Conservation (phyloP, 768 basidiomycete species). For the Rhodotorula graminis region DNA sequence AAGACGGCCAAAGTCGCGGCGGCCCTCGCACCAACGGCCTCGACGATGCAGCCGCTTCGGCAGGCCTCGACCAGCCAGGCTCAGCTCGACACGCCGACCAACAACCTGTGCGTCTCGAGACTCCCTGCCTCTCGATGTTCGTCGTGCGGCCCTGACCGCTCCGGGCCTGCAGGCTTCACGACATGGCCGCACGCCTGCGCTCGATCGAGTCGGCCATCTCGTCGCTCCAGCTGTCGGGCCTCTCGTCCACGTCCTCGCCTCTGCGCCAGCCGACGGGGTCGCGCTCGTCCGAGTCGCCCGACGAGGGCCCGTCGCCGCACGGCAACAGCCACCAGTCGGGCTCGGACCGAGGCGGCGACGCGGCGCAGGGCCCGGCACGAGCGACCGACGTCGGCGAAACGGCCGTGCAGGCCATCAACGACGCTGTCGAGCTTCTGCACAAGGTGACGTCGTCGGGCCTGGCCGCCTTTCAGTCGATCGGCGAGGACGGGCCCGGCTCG, state of each 20-base stretch:
- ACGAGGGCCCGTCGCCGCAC: neutral
- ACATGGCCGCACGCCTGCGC: constrained; percentile 7
- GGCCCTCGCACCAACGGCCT: neutral
- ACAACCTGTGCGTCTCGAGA: too few relatives aligned
- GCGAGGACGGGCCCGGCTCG: neutral
- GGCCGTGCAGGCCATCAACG: constrained; percentile 5
- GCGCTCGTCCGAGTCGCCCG: neutral
- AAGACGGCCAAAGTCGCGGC: neutral
- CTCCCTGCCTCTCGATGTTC: too few relatives aligned
- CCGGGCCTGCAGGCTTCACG: neutral
- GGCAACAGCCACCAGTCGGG: too few relatives aligned
- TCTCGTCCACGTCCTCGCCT: neutral
- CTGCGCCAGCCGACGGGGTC: neutral
- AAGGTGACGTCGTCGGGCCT: neutral
- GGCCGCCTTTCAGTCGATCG: neutral
- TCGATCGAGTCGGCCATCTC: constrained; percentile 14
- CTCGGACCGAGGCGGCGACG: neutral
- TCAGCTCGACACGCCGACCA: neutral
- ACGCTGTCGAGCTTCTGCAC: neutral
- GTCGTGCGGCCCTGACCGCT: neutral
- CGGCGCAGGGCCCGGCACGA: neutral
- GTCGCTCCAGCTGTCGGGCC: neutral
- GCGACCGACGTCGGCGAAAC: neutral
- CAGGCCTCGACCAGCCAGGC: neutral
- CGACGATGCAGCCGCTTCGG: neutral